phyloP scores from a whole-genome alignment of 495 filamentous ascomycete species.

The Xylaria scruposa region DNA sequence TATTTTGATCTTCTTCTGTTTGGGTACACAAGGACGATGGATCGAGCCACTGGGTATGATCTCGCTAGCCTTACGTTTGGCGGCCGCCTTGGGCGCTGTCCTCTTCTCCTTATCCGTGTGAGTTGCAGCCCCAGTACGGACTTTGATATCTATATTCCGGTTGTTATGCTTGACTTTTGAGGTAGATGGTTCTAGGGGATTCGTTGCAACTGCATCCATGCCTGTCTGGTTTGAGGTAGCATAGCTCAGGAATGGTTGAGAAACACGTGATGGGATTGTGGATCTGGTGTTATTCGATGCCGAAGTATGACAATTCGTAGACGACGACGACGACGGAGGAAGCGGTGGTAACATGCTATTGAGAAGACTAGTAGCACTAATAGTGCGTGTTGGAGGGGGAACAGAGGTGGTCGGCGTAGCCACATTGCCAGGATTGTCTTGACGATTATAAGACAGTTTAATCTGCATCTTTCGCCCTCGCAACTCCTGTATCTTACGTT shows the following conservation, averaged over 20 bases:
- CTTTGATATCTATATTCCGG: not conserved
- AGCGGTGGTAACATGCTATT: not conserved
- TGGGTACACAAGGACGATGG: not conserved
- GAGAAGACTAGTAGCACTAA: not conserved
- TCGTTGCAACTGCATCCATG: not conserved
- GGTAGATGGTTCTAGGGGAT: not conserved
- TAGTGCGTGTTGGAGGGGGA: not conserved
- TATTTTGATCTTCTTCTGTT: not conserved
- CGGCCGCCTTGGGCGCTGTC: not conserved
- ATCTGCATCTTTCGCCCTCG: not conserved
- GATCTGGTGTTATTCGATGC: not conserved
- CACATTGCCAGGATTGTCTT: not conserved
- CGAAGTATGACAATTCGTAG: not conserved
- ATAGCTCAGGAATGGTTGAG: not conserved
- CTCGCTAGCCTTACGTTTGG: not conserved
- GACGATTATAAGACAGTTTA: not conserved
- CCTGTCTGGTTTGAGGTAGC: not conserved
- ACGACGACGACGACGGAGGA: not conserved
- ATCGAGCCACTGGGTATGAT: not conserved
- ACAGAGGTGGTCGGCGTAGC: not conserved
- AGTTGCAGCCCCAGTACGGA: not conserved
- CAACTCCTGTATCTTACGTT: not conserved
- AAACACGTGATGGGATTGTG: not conserved
- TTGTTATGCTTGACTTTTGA: not conserved
- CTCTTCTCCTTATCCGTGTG: not conserved